Evolutionary conservation across 2,329 filamentous ascomycete species (phyloP), one percentile per base, ranked within the genome.

Genomic region (Penicillium decumbens): DNA sequence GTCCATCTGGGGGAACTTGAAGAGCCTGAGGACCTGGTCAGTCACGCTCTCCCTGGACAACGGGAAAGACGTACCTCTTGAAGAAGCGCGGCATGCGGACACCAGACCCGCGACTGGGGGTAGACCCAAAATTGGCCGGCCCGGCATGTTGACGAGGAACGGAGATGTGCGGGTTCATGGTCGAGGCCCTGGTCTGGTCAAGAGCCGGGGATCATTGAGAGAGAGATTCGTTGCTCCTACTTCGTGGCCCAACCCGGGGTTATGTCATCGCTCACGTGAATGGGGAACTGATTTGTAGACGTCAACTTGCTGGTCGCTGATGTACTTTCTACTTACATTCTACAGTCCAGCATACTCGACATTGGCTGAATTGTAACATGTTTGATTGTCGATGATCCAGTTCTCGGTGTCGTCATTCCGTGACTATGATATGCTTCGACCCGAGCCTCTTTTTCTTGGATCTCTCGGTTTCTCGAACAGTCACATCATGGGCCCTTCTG

Each of bases 1-100:
- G 73, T 87, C 83, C 83, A 87, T 86, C 60, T 85, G 83, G 9
- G 83, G 82, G 63, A 86, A 86, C 67, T 87, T 87, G 77, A 86
- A 85, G 43, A 86, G 71, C 50, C 77, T 78, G 43, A 18, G 32
- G n/a, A 23, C 13, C 20, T 10, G 8, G 47, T 58, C 41, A 60
- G 55, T 46, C 32, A 24, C n/a, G 9, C 13, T 4, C 6, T 29
- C 29, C 9, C 27, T 10, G 13, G 8, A 33, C 4, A 35, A 28
- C 38, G 10, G 8, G n/a, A 25, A 47, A 30, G 35, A 59, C 43
- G 49, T 54, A 77, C 75, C 82, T 77, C 63, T 83, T 82, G 72
- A 85, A 84, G 75, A 85, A 84, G 58, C 81, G 79, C 56, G 82
- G 82, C 76, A 84, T 81, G 40, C 79, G 78, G 62, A 83, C 68